Base-by-base conservation (phyloP, 345 rosid genomes). In the Clarkia xantiana region DNA sequence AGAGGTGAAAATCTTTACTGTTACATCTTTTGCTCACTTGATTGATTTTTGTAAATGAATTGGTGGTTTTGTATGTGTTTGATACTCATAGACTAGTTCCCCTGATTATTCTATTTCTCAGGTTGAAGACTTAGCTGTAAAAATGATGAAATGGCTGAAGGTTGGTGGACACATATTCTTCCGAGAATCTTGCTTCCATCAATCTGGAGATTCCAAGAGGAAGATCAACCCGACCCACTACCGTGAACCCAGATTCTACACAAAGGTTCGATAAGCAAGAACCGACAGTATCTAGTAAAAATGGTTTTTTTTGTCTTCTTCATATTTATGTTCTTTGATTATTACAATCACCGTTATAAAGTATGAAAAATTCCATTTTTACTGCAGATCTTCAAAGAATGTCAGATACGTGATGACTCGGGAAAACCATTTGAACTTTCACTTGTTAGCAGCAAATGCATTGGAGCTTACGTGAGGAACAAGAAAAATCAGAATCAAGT, bases 401-500 rank as follows among this genome's bases (percentile, higher is more conserved):
- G 84, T 53, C 71, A 76, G 50, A 53, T 55, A 47, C 54, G 22
- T 63, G 91, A 83, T 58, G 70, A 36, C 48, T 59, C 46, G 22
- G 94, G 91, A 57, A 72, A 80, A 53, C 71, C 79, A 12, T 86
- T 51, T 54, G 94, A 90, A 52, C 84, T 90, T 40, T 78, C 94
- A 56, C 74, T 86, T 53, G 62, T 81, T 63, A 68, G 94, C 51
- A 78, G 76, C 85, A 90, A 90, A 67, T 83, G 97, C 65, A 73
- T 90, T 51, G 87, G 95, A 61, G 97, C 97, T 67, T 90, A 86
- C 62, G 97, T 86, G 68, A 77, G 75, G 58, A 79, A 65, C 81
- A 82, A 90, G 63, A 90, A 79, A 78, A 79, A 86, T 68, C 95
- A 83, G 54, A 90, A 90, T 78, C 95, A 90, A 94, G 97, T 63